Evolutionary conservation across 306 rosid genomes (phyloP).

Genomic region (Acacia melanoxylon): DNA sequence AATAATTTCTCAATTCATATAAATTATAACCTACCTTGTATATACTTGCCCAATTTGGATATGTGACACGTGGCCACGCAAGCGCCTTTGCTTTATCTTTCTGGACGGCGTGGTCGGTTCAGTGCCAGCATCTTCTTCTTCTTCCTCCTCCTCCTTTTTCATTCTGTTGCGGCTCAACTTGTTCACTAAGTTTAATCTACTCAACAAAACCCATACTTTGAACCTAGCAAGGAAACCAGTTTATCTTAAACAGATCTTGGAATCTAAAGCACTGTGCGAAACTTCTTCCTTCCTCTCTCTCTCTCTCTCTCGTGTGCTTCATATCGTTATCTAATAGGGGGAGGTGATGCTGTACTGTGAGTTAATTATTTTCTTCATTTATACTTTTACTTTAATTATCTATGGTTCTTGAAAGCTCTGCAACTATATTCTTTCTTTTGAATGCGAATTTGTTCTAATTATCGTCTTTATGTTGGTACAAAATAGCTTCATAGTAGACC

Average conservation of each 20-base stretch:
- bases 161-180: conserved; percentile 35
- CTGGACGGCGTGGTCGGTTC: conserved; percentile 74
- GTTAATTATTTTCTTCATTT: neutral
- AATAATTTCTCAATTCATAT: neutral
- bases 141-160: conserved; percentile 46
- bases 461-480: neutral
- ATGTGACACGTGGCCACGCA: conserved; percentile 62
- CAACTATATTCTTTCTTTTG: neutral
- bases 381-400: neutral
- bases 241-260: conserved; percentile 11
- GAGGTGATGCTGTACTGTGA: conserved; percentile 15
- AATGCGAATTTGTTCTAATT: neutral
- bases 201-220: neutral
- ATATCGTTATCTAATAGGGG: neutral
- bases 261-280: conserved; percentile 15
- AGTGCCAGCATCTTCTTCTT: conserved; percentile 70
- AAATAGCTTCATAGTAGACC: neutral
- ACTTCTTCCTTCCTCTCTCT: conserved; percentile 16
- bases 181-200: neutral
- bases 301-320: neutral
- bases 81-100: conserved; percentile 80
- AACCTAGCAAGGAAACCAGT: neutral
- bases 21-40: conserved; percentile 21
- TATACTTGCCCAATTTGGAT: conserved; percentile 45
- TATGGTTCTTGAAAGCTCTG: conserved; percentile 34